Percentiles rank a stretch among this genome's conserved stretches.
Conservation (phyloP, 306 rosid genomes). For the Lathyrus sativus region DNA sequence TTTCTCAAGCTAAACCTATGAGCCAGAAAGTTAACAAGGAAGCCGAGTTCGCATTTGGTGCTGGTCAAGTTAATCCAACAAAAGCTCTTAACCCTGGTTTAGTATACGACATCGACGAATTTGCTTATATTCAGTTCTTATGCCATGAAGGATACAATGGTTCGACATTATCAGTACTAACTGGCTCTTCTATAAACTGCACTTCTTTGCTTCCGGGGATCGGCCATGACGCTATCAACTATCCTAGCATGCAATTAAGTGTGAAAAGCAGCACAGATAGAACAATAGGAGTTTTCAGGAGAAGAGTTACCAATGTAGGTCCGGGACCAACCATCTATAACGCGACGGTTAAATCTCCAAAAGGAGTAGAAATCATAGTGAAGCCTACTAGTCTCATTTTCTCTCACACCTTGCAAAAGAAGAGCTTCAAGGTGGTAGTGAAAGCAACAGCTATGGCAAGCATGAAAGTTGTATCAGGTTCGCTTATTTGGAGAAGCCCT, state of each 20-base stretch:
- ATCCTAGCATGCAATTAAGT: conserved; percentile 71
- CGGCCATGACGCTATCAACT: conserved; percentile 82
- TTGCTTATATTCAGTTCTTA: conserved; percentile 68
- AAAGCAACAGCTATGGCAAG: conserved; percentile 56
- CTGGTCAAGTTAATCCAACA: conserved; percentile 76
- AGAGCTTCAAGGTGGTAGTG: conserved; percentile 74
- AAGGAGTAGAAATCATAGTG: conserved; percentile 65
- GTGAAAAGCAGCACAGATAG: conserved; percentile 35
- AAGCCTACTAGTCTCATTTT: conserved; percentile 54
- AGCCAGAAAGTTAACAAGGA: conserved; percentile 55
- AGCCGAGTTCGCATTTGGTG: conserved; percentile 80
- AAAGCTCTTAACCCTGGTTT: conserved; percentile 70
- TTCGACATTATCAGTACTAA: conserved; percentile 49
- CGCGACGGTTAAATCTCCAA: conserved; percentile 61
- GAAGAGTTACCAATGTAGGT: conserved; percentile 83
- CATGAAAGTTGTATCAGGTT: conserved; percentile 54
- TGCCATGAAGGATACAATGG: conserved; percentile 76
- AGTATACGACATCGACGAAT: conserved; percentile 68
- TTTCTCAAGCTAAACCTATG: conserved; percentile 68
- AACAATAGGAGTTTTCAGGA: conserved; percentile 52
- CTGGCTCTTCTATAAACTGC: conserved; percentile 63
- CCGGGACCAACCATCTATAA: conserved; percentile 53
- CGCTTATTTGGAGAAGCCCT: conserved; percentile 60
- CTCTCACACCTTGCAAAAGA: conserved; percentile 49
- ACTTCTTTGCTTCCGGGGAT: conserved; percentile 63